Conservation (phyloP, 306 rosid genomes). For the Senna siamea region DNA sequence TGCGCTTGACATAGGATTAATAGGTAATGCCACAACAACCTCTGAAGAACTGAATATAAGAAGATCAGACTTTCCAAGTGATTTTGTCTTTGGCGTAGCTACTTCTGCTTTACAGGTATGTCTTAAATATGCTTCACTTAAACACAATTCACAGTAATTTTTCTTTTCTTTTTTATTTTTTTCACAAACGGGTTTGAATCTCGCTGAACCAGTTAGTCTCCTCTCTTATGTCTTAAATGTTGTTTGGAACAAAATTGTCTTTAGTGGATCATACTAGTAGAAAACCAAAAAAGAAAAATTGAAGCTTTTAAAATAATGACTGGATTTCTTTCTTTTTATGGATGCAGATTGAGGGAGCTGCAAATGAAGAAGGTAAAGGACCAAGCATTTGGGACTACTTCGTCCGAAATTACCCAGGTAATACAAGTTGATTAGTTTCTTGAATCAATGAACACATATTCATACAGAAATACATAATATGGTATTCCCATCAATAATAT, state of each 20-base stretch:
- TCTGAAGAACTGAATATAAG: background rate
- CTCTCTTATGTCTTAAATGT: too few relatives aligned
- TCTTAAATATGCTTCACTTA: too few relatives aligned
- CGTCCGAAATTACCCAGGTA: constrained; percentile 7
- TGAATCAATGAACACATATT: background rate
- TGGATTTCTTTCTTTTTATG: constrained; percentile 1
- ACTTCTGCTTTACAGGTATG: background rate
- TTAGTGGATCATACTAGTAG: too few relatives aligned
- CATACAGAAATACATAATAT: too few relatives aligned
- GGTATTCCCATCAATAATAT: background rate
- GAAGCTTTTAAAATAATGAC: background rate
- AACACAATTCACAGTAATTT: too few relatives aligned
- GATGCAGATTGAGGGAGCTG: constrained; percentile 40
- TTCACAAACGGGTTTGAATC: too few relatives aligned
- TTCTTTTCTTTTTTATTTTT: too few relatives aligned
- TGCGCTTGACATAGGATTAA: background rate
- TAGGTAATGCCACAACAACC: background rate
- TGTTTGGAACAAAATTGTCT: too few relatives aligned
- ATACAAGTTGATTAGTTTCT: background rate
- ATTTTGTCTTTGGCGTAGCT: background rate
- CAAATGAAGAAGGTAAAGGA: constrained; percentile 41
- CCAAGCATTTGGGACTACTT: constrained; percentile 42
- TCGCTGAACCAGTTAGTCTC: too few relatives aligned
- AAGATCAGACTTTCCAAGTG: background rate
- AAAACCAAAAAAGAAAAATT: too few relatives aligned